These are phyloP conservation scores for Phytophthora megakarya DNA, from an alignment of 352 stramenopile species.

Conservation along the genomic window DNA sequence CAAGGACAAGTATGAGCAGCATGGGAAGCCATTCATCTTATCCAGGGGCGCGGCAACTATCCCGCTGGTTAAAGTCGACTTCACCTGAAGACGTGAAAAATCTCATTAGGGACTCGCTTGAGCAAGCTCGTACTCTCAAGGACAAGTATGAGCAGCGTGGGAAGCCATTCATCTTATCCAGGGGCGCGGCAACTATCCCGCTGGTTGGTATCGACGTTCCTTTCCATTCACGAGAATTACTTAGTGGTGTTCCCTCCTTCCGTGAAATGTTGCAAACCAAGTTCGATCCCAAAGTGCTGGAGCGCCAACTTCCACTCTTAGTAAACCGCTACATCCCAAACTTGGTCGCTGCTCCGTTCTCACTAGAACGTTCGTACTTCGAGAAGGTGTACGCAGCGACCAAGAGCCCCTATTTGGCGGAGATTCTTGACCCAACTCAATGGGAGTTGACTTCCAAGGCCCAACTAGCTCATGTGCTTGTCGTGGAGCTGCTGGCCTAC, in stretches of 20 bases:
- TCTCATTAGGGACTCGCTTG: conserved; percentile 60
- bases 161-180: conserved; percentile 61
- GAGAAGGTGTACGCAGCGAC: conserved; percentile 75
- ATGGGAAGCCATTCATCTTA: conserved; percentile 61
- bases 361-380: conserved; percentile 76
- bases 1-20: conserved; percentile 61
- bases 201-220: conserved; percentile 90
- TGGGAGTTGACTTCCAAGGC: conserved; percentile 70
- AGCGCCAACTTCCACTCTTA: conserved; percentile 68
- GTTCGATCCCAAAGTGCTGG: conserved; percentile 69
- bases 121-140: conserved; percentile 62
- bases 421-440: conserved; percentile 69
- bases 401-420: conserved; percentile 68
- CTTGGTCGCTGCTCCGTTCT: conserved; percentile 81
- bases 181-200: conserved; percentile 81
- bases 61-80: conserved; percentile 59
- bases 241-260: conserved; percentile 83
- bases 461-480: conserved; percentile 72
- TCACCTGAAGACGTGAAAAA: conserved; percentile 45
- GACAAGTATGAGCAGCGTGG: conserved; percentile 55
- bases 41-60: conserved; percentile 69
- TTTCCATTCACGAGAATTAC: conserved; percentile 86
- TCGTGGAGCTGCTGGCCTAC: conserved; percentile 88
- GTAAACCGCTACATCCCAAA: conserved; percentile 89
- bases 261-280: conserved; percentile 72